Evolutionary conservation across 2,329 filamentous ascomycete species (phyloP), one percentile per base, ranked within the genome.

Genomic region (Plenodomus lindquistii): DNA sequence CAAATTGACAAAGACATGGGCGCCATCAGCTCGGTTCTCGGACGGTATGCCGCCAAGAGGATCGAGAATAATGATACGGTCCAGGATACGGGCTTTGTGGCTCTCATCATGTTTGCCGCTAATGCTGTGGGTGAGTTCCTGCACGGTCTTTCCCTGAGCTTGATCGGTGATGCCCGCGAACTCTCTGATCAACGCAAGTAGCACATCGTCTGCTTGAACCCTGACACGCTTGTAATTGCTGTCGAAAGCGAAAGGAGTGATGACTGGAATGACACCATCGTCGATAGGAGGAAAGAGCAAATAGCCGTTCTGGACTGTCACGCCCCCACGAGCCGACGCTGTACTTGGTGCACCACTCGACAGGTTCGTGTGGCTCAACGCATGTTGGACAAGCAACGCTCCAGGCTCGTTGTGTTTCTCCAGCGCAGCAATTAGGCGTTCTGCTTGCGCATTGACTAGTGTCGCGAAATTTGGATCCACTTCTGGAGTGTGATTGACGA

Each of bases 1-100:
- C 47, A 99, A 80, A 62, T 99, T 99, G 66, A 99, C 83, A 66
- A 97, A 97, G 7, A 94, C 83, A 67, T 94, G 88, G 2, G 88
- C 82, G 42, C 80, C 83, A 59, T 71, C 87, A 75, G 37, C 81
- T 75, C 57, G 81, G 70, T 68, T 80, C 74, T 61, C 80, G 69
- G 50, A 89, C 0, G 94, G 94, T 38, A 92, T 91, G 0, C 91
- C 93, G 2, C 94, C 94, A 0, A 91, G 75, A 0, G 89, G 86
- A 69, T 99, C 94, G 6, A 99, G 79, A 21, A 99, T 77, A 53
- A 99, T 96, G 36, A 99, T 79, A 29, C 93, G 83, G 66, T 97
- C 93, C 5, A 99, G 75, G 73, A 67, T 54, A 6, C 60, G 60
- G 37, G 58, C 60, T 22, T 80, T 79, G 46, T 46, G 39, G 8